Evolutionary conservation across 139 green algal species (phyloP), one percentile per base, ranked within the genome.

Genomic region (Chlorella sorokiniana): DNA sequence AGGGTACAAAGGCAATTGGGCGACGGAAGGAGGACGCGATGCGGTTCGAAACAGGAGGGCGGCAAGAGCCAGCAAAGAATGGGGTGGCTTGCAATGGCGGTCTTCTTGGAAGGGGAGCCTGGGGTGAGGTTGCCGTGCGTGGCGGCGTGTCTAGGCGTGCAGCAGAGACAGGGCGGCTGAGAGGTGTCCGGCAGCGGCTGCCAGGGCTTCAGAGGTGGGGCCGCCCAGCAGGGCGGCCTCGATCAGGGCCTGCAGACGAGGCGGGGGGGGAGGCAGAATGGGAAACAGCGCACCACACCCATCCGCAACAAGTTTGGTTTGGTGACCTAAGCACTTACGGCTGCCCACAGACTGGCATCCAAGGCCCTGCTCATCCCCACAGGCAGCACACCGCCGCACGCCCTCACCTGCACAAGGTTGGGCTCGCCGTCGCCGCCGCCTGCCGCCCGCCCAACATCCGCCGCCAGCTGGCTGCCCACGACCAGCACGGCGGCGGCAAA

Each of bases 401-500:
- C 45, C 14, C n/a, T 35, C 54, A 52, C 73, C 52, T 69, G 54
- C 56, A 81, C 2, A 31, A 33, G 9, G 20, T 20, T 29, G 25
- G 22, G 20, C 59, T n/a, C 11, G 1, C 7, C 31, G 9, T 3
- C 70, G 31, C 22, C 20, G n/a, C 79, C 48, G 27, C 61, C 73
- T 35, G 40, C 37, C 48, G 67, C 56, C 27, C n/a, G 38, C 2
- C 73, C 71, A 14, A 35, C 40, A 20, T 91, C 87, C 0, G 56
- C 38, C 1, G 77, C 81, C 56, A 88, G 35, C 29, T 78, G 83
- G 41, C 48, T 59, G n/a, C 86, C 0, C 42, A 81, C 80, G 4
- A 88, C 59, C 25, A 48, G 35, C 56, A 73, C 51, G 1, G 84
- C 86, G 8, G 52, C 83, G 31, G 82, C 67, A 11, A 85, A 71